Percentiles rank a stretch among this genome's conserved stretches.
Evolutionary conservation across 2,329 filamentous ascomycete genomes (phyloP).

Genomic region (Pyricularia grisea): DNA sequence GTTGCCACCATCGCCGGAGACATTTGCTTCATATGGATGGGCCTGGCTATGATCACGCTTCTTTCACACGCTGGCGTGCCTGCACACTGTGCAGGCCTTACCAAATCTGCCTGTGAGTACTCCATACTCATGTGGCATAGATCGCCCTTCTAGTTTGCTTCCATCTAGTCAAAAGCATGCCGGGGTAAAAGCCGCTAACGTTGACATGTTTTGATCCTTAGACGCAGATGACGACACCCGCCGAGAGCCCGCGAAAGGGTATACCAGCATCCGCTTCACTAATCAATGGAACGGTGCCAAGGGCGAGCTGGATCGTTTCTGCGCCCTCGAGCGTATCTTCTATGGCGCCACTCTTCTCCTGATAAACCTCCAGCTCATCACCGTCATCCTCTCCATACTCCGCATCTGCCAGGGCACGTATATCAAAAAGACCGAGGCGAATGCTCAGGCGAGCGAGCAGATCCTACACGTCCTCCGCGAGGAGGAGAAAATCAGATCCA

Average conservation of each 20-base stretch:
- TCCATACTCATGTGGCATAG: neutral
- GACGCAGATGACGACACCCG: slow-evolving; percentile 4
- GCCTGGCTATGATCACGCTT: slow-evolving; percentile 22
- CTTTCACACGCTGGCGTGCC: slow-evolving; percentile 24
- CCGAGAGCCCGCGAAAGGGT: slow-evolving; percentile 10
- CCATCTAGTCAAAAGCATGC: neutral
- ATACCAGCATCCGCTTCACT: slow-evolving; percentile 21
- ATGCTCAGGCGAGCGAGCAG: slow-evolving; percentile 13
- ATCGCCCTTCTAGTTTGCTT: neutral
- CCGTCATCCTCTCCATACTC: slow-evolving; percentile 18
- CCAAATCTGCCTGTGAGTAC: slow-evolving; percentile 5
- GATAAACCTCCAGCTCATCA: slow-evolving; percentile 19
- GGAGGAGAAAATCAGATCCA: slow-evolving; percentile 1
- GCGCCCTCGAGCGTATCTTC: slow-evolving; percentile 21
- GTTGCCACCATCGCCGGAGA: slow-evolving; percentile 20
- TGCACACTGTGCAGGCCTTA: slow-evolving; percentile 22
- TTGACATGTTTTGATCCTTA: neutral
- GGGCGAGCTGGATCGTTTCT: slow-evolving; percentile 19
- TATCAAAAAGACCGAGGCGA: slow-evolving; percentile 14
- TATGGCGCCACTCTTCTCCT: slow-evolving; percentile 21
- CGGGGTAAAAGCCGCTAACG: neutral
- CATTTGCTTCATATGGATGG: slow-evolving; percentile 18
- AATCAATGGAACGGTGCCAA: slow-evolving; percentile 13
- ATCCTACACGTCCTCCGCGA: neutral
- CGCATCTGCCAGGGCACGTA: slow-evolving; percentile 20